Percentiles rank a stretch among this genome's conserved stretches.
phyloP scores from a whole-genome alignment of 805 yeast species.

The Tetrapisispora iriomotensis region DNA sequence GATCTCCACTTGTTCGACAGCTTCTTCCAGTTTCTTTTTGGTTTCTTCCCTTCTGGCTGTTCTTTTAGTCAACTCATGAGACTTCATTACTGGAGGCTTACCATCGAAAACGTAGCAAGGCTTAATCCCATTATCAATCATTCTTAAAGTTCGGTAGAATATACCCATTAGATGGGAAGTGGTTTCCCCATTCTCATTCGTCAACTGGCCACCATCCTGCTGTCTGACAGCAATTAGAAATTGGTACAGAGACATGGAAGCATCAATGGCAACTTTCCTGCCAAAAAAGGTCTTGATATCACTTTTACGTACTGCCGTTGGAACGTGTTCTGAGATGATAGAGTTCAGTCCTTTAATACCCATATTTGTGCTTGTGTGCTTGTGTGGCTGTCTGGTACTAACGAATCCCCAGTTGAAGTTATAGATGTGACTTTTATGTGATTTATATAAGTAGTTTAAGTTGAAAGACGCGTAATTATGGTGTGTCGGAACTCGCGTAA shows the following conservation, averaged over 20 bases:
- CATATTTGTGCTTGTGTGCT: constrained; percentile 25
- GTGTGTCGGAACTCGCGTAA: too few relatives aligned
- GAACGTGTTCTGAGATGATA: constrained; percentile 82
- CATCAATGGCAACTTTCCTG: constrained; percentile 91
- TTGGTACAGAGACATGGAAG: constrained; percentile 94
- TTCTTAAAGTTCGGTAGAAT: constrained; percentile 83
- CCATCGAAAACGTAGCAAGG: constrained; percentile 98
- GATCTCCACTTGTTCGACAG: constrained; percentile 68
- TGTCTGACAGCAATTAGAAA: constrained; percentile 94
- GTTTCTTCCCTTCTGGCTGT: constrained; percentile 76
- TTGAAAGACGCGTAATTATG: too few relatives aligned
- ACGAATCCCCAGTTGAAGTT: too few relatives aligned
- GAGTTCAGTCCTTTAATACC: constrained; percentile 75
- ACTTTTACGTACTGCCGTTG: constrained; percentile 61
- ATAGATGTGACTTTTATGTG: too few relatives aligned
- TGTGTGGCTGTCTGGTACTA: too few relatives aligned
- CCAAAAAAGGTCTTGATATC: constrained; percentile 86
- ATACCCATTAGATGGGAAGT: constrained; percentile 93
- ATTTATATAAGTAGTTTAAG: too few relatives aligned
- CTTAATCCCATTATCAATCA: constrained; percentile 88
- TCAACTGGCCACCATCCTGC: constrained; percentile 88
- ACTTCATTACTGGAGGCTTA: constrained; percentile 88
- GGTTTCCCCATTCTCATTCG: constrained; percentile 84
- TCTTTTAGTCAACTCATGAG: constrained; percentile 87
- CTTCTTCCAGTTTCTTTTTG: constrained; percentile 56